phyloP scores from a whole-genome alignment of 352 stramenopile species.

The Aphanomyces stellatus region DNA sequence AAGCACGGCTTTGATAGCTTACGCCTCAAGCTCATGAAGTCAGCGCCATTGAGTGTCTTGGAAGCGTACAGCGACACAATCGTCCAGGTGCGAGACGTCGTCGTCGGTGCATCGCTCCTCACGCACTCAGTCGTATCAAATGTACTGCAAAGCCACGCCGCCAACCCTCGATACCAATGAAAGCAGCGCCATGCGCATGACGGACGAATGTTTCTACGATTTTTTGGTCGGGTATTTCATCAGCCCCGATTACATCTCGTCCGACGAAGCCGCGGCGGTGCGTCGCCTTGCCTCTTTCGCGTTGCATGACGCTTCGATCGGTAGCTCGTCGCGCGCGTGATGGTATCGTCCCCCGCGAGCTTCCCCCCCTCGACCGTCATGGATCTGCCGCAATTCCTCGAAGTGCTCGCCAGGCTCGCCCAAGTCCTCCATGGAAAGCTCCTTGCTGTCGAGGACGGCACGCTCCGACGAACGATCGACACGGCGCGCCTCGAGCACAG shows the following conservation, averaged over 20 bases:
- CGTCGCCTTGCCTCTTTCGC: too few species aligned
- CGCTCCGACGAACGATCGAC: slow-evolving; percentile 1
- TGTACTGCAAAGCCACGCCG: slow-evolving; percentile 36
- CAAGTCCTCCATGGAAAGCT: slow-evolving; percentile 37
- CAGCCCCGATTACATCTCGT: slow-evolving; percentile 64
- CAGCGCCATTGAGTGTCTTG: slow-evolving; percentile 39
- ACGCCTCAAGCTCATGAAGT: slow-evolving; percentile 38
- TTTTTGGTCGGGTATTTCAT: slow-evolving; percentile 75
- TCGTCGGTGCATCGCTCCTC: slow-evolving; percentile 9
- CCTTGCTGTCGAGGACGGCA: neutral
- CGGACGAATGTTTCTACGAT: slow-evolving; percentile 59
- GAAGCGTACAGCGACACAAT: slow-evolving; percentile 29
- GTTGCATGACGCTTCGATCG: too few species aligned
- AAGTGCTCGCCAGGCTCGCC: slow-evolving; percentile 53
- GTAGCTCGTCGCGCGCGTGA: too few species aligned
- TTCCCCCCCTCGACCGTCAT: slow-evolving; percentile 15
- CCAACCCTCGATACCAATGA: slow-evolving; percentile 11
- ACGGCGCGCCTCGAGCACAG: slow-evolving; percentile 11
- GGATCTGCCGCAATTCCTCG: slow-evolving; percentile 52
- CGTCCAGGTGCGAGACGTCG: neutral
- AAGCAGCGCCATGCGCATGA: slow-evolving; percentile 30
- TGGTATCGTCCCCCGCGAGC: too few species aligned
- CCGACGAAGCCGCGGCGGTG: slow-evolving; percentile 31
- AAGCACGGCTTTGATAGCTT: slow-evolving; percentile 33
- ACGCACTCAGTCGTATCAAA: slow-evolving; percentile 46